Base-by-base conservation (phyloP, 202 grass and related monocot genomes). In the Elaeis oleifera region DNA sequence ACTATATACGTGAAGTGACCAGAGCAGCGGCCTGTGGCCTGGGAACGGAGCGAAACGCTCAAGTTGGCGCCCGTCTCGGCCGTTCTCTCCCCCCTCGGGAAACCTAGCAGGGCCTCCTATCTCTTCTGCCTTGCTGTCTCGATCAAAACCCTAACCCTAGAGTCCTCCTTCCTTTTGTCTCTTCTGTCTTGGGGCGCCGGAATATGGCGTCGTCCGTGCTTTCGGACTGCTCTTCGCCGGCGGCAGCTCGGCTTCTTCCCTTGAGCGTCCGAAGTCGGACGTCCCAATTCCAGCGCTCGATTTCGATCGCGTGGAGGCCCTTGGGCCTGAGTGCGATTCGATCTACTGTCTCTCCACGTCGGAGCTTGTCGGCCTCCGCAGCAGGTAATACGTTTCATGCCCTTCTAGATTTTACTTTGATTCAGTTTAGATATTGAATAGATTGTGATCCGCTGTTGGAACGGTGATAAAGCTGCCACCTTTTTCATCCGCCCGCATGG, bases 191-290 rank as follows among this genome's bases (percentile, higher is more conserved):
- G 11, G 53, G 54, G 27, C 18, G 18, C 52, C 1, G 9, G 9
- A 44, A 13, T 44, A 89, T 89, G 81, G 75, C 76, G 5, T 79
- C 86, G 58, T 82, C 78, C 36, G 36, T 79, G 23, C 71, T 85
- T 6, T 82, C 71, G 23, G 75, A 82, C 67, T 79, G 68, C 71
- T 71, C 78, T 55, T 72, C 78, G 66, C 49, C 56, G 61, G 75
- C 65, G 5, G 53, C 70, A 18, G 36, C 78, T 54, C 69, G 71
- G 49, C 68, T 82, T 74, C 68, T 82, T 27, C 79, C 82, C 48
- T 67, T 89, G 19, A 48, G 53, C 29, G 5, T 1, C 48, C 25
- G 3, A 21, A n/a, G 13, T 5, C 32, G 9, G 32, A 9, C 6
- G 51, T 6, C 19, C 20, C 59, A 59, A 32, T 63, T 62, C 70